phyloP scores from a whole-genome alignment of 164 flowering plant genomes.

The Tinospora cordifolia region DNA sequence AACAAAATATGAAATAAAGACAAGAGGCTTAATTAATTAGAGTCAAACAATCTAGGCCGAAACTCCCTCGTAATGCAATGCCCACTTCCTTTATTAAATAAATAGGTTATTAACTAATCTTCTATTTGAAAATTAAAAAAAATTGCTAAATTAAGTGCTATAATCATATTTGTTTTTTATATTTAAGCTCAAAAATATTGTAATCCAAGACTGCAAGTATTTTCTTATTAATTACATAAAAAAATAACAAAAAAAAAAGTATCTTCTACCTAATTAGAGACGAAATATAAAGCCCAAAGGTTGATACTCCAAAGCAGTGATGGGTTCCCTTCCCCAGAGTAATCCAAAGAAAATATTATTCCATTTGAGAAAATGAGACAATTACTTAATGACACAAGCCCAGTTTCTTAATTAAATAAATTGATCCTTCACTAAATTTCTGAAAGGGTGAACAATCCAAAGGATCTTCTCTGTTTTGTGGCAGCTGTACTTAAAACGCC shows the following conservation, averaged over 20 bases:
- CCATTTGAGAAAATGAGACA: slow-evolving; percentile 6
- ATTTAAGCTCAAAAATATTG: too few species aligned
- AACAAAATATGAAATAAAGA: neutral
- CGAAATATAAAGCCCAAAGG: too few species aligned
- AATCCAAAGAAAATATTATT: neutral
- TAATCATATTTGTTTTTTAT: too few species aligned
- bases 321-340: neutral
- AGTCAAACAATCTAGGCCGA: neutral
- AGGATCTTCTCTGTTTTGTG: neutral
- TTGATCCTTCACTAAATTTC: neutral
- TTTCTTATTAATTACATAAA: too few species aligned
- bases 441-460: slow-evolving; percentile 22
- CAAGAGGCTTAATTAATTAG: neutral
- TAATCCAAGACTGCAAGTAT: too few species aligned
- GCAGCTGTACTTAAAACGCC: neutral
- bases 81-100: too few species aligned
- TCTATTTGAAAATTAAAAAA: too few species aligned
- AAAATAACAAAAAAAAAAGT: too few species aligned
- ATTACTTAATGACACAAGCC: slow-evolving; percentile 8
- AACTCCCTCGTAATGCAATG: too few species aligned
- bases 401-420: neutral
- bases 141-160: too few species aligned
- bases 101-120: too few species aligned
- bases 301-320: neutral
- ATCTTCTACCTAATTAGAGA: too few species aligned